phyloP scores from a whole-genome alignment of 495 filamentous ascomycete species.

The Talaromyces ruber region DNA sequence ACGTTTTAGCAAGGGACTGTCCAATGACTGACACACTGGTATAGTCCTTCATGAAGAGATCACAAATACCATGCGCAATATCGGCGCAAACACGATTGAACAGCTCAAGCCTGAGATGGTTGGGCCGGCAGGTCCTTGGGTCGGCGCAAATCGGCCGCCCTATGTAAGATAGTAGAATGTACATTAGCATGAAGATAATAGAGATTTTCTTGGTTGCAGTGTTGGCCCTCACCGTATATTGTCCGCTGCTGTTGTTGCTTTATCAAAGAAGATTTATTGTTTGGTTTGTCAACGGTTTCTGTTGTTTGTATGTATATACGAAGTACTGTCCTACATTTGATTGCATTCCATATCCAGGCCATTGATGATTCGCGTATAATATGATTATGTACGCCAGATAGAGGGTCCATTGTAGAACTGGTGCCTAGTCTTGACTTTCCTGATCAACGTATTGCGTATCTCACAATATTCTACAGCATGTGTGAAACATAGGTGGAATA shows the following conservation, averaged over 20 bases:
- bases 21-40: neutral
- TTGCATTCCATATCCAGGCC: neutral
- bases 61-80: neutral
- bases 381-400: no score
- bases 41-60: neutral
- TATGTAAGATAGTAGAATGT: neutral
- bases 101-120: neutral
- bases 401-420: no score
- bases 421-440: no score
- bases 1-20: neutral
- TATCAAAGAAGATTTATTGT: neutral
- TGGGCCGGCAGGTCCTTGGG: neutral
- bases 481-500: no score
- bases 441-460: no score
- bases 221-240: conserved; percentile 4
- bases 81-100: neutral
- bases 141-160: neutral
- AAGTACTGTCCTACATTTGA: neutral
- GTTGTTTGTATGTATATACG: neutral
- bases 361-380: neutral
- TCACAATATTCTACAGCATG: no score
- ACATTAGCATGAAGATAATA: neutral
- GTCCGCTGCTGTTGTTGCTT: neutral
- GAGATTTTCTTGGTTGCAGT: no score
- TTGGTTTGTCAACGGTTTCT: neutral